Conservation (phyloP, 208 protist genomes). For the Porcisia hertigi region DNA sequence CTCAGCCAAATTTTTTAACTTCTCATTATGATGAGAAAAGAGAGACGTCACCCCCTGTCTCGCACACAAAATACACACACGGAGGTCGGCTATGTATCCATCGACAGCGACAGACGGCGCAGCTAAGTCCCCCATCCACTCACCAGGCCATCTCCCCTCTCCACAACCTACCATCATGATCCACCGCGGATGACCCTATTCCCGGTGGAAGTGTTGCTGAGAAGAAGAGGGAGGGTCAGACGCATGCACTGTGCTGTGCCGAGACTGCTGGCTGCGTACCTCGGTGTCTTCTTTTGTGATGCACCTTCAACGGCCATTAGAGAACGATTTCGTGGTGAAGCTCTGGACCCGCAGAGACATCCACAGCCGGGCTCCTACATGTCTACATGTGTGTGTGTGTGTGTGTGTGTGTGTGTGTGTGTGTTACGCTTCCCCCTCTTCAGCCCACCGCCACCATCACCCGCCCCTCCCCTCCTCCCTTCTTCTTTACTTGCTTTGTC, state of each 20-base stretch:
- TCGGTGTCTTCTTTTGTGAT: background rate
- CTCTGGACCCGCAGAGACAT: background rate
- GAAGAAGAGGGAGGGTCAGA: background rate
- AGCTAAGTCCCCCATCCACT: background rate
- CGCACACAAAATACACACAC: too few relatives aligned
- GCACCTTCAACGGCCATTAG: background rate
- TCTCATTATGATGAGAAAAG: too few relatives aligned
- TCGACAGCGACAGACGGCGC: too few relatives aligned
- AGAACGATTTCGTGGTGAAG: background rate
- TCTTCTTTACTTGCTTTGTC: background rate
- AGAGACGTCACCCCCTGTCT: too few relatives aligned
- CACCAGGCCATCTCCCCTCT: background rate
- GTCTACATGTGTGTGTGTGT: background rate
- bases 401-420: background rate
- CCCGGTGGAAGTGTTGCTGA: too few relatives aligned
- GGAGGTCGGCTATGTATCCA: too few relatives aligned
- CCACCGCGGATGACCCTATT: too few relatives aligned
- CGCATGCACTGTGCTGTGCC: background rate
- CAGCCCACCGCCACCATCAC: background rate
- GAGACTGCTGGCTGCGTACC: background rate
- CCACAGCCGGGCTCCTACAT: too few relatives aligned
- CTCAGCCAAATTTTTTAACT: background rate
- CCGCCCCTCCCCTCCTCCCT: background rate
- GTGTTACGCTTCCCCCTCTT: background rate
- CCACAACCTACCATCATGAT: too few relatives aligned